These are phyloP conservation scores for Adansonia grandidieri DNA, from an alignment of 441 rosid genomes.

Conservation along the genomic window DNA sequence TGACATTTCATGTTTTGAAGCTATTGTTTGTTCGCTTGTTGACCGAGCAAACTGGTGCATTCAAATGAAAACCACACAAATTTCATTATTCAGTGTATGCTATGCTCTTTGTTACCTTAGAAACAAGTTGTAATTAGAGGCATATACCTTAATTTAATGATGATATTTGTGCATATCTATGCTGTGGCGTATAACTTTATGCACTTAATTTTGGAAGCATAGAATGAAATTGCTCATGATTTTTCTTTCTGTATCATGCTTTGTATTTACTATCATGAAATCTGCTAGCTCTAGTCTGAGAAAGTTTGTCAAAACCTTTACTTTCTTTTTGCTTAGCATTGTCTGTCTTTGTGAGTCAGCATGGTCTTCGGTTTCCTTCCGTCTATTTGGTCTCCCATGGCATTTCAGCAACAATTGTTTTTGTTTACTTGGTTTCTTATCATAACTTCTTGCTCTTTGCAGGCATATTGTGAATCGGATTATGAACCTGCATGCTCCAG, in stretches of 20 bases:
- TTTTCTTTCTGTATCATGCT: neutral
- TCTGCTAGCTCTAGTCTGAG: neutral
- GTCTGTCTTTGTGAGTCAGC: neutral
- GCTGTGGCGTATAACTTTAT: neutral
- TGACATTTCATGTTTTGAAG: neutral
- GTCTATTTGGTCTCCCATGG: neutral
- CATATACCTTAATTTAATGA: neutral
- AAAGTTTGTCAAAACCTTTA: neutral
- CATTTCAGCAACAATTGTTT: neutral
- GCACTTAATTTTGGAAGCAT: neutral
- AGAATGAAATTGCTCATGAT: too few relatives aligned
- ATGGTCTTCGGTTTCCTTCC: neutral
- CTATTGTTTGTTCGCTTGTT: neutral
- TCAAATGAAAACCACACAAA: neutral
- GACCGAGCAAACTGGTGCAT: conserved; percentile 1
- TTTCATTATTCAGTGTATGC: neutral
- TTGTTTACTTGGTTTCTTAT: conserved; percentile 3
- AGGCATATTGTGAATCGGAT: conserved; percentile 84
- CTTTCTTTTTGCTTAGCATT: neutral
- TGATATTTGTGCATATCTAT: neutral
- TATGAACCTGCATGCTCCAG: conserved; percentile 86
- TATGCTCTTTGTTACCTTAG: neutral
- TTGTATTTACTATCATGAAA: neutral
- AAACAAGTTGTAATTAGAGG: neutral
- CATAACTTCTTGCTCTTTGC: conserved; percentile 16